Evolutionary conservation across 1,284 basidiomycete species (phyloP).

Genomic region (Thelephora terrestris): DNA sequence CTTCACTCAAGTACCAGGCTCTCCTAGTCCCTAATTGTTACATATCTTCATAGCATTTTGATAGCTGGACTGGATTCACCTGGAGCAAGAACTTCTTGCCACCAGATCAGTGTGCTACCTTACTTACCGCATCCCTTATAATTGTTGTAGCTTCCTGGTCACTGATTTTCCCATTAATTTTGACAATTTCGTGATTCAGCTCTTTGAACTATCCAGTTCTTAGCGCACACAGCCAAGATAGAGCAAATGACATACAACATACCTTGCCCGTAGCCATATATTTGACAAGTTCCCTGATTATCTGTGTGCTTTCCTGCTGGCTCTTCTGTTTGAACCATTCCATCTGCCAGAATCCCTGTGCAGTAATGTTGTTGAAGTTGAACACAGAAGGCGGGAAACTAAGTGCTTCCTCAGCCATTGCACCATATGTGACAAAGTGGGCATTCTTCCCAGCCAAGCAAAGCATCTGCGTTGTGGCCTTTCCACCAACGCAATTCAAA

Average conservation of each 20-base stretch:
- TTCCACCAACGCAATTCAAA: slow-evolving; percentile 74
- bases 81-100: slow-evolving; percentile 66
- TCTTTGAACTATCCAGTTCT: slow-evolving; percentile 39
- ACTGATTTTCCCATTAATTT: slow-evolving; percentile 35
- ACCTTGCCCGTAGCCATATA: slow-evolving; percentile 50
- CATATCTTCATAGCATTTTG: too few species aligned
- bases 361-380: slow-evolving; percentile 72
- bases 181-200: slow-evolving; percentile 58
- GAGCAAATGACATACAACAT: slow-evolving; percentile 8
- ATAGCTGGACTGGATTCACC: slow-evolving; percentile 25
- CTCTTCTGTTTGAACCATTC: slow-evolving; percentile 52
- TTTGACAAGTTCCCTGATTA: slow-evolving; percentile 42
- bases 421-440: slow-evolving; percentile 77
- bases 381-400: slow-evolving; percentile 68
- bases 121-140: slow-evolving; percentile 38
- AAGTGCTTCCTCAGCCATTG: slow-evolving; percentile 78
- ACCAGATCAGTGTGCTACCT: slow-evolving; percentile 41
- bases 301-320: slow-evolving; percentile 27
- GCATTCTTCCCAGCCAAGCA: slow-evolving; percentile 54
- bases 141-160: slow-evolving; percentile 41
- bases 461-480: slow-evolving; percentile 57
- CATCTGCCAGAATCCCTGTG: slow-evolving; percentile 70
- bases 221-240: neutral
- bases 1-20: too few species aligned
- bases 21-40: too few species aligned